Percentiles rank a stretch among this genome's conserved stretches.
phyloP scores from a whole-genome alignment of 2,329 filamentous ascomycete species.

The Ceratocystis destructans region DNA sequence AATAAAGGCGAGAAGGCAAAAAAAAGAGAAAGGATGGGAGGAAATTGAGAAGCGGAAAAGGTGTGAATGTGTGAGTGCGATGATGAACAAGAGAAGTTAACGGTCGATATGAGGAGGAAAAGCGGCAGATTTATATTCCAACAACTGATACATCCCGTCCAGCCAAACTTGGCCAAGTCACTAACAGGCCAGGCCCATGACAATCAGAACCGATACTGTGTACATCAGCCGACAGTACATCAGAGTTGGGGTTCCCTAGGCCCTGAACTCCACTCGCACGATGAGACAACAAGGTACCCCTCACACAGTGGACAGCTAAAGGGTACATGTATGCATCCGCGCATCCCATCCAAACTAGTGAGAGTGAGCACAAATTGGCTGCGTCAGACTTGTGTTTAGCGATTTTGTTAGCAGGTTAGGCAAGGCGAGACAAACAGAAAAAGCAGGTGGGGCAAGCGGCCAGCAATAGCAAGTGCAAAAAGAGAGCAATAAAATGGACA shows the following conservation, averaged over 20 bases:
- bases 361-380: neutral
- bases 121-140: conserved; percentile 8
- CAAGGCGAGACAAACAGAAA: neutral
- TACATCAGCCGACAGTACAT: conserved; percentile 4
- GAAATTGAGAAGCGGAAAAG: neutral
- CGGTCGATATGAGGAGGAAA: neutral
- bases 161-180: neutral
- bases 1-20: neutral
- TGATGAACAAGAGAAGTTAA: neutral
- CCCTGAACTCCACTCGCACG: neutral
- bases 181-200: neutral
- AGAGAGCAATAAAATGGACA: neutral
- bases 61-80: neutral
- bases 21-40: neutral
- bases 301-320: neutral
- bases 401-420: neutral
- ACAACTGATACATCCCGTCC: neutral
- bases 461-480: neutral
- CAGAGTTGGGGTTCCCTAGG: neutral
- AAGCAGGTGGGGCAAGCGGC: neutral
- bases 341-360: neutral
- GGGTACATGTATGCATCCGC: neutral
- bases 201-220: neutral
- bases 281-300: neutral
- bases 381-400: neutral